Percentiles rank a stretch among this genome's conserved stretches.
Evolutionary conservation across 495 filamentous ascomycete species (phyloP).

Genomic region (Tuber indicum): DNA sequence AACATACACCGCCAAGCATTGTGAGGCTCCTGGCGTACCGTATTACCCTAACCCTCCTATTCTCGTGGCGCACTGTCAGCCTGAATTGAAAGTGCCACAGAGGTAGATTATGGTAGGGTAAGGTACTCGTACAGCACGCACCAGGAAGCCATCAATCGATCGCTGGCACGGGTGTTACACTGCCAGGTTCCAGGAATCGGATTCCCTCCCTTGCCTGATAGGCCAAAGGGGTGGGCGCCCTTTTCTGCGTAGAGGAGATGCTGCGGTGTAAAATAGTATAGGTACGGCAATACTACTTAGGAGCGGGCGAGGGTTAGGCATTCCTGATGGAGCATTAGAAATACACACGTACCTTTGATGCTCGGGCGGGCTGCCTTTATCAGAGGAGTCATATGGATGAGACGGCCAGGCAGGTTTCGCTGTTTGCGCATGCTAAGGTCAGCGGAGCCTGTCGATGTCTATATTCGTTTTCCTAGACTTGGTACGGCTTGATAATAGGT

Average conservation of each 20-base stretch:
- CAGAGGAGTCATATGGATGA: neutral
- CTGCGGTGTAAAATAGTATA: neutral
- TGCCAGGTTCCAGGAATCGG: neutral
- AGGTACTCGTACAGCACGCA: neutral
- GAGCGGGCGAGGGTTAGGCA: neutral
- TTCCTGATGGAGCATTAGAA: neutral
- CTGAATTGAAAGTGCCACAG: neutral
- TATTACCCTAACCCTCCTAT: neutral
- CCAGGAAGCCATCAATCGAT: neutral
- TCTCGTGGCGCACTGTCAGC: neutral
- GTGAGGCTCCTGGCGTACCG: neutral
- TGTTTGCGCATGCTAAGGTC: neutral
- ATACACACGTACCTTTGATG: neutral
- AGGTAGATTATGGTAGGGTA: neutral
- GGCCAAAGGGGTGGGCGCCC: neutral
- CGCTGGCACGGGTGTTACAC: neutral
- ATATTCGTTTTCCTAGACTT: neutral
- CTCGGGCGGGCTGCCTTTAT: neutral
- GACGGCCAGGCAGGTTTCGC: neutral
- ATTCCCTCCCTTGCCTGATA: neutral
- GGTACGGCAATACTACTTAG: neutral
- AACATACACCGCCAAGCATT: constrained; percentile 1
- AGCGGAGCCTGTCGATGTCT: neutral
- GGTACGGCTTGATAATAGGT: neutral
- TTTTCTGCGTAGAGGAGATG: neutral